A percentile compares a stretch with the other conserved stretches of the same genome.
Conservation (phyloP, 192 early-diverging fungal species). For the Geranomyces michiganensis region DNA sequence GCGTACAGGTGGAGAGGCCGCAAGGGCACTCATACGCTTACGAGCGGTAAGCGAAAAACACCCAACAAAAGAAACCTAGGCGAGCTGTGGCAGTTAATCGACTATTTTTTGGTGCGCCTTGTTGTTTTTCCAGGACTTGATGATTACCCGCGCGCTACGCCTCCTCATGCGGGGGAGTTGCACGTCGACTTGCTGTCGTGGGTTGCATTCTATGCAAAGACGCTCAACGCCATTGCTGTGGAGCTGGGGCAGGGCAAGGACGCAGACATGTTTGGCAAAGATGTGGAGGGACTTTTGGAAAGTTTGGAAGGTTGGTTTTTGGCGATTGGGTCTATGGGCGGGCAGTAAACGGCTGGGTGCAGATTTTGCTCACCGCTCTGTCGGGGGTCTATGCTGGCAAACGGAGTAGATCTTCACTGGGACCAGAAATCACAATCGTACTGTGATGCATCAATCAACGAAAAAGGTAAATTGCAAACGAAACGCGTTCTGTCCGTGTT, state of each 20-base stretch:
- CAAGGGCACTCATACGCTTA: conserved; percentile 79
- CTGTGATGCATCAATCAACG: conserved; percentile 67
- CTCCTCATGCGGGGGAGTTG: conserved; percentile 72
- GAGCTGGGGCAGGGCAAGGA: conserved; percentile 63
- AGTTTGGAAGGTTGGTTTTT: conserved; percentile 31
- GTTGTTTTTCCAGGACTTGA: conserved; percentile 64
- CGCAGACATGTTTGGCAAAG: conserved; percentile 54
- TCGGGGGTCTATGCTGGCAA: too few relatives aligned
- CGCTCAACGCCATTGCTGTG: conserved; percentile 61
- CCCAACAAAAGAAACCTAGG: not conserved
- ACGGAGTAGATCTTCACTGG: conserved; percentile 68
- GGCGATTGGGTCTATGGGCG: too few relatives aligned
- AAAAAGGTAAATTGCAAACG: conserved; percentile 34
- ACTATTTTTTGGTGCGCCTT: conserved; percentile 4
- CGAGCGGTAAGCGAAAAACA: conserved; percentile 61
- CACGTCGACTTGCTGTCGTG: conserved; percentile 81
- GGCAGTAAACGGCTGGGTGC: too few relatives aligned
- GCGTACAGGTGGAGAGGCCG: conserved; percentile 92
- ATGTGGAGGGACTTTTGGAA: conserved; percentile 54
- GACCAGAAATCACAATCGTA: conserved; percentile 60
- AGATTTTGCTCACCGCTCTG: too few relatives aligned
- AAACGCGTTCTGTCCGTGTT: too few relatives aligned
- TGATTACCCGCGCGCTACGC: conserved; percentile 85
- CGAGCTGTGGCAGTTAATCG: not conserved
- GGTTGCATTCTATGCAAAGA: conserved; percentile 64